Conservation (phyloP, 768 basidiomycete species). For the Phylloporus sp. region DNA sequence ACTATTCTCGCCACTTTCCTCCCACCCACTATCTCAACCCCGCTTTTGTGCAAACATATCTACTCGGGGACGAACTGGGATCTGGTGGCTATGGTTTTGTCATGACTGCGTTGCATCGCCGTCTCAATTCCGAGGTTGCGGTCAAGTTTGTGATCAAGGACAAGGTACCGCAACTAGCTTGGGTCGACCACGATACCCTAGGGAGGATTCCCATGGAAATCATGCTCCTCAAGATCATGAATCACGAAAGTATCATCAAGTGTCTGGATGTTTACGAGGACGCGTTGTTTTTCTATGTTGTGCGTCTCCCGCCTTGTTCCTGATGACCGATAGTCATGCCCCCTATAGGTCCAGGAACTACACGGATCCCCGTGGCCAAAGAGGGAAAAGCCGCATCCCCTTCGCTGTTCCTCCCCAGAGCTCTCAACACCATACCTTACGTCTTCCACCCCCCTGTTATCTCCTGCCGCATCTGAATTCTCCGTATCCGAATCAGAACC, state of each 20-base stretch:
- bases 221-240: conserved; percentile 64
- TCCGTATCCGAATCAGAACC: conserved; percentile 43
- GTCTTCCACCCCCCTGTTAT: conserved; percentile 50
- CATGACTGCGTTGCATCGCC: conserved; percentile 72
- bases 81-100: conserved; percentile 95
- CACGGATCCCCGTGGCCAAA: conserved; percentile 89
- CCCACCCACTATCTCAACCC: conserved; percentile 55
- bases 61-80: conserved; percentile 75
- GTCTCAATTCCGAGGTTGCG: conserved; percentile 67
- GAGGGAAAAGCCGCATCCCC: conserved; percentile 32
- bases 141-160: conserved; percentile 93
- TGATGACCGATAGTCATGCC: conserved; percentile 1
- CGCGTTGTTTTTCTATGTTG: conserved; percentile 79
- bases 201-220: conserved; percentile 80
- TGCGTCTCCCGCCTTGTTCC: conserved; percentile 36
- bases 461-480: conserved; percentile 50
- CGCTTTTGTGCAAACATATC: conserved; percentile 56
- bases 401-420: conserved; percentile 23
- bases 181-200: conserved; percentile 55
- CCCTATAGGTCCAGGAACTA: conserved; percentile 76
- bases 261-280: conserved; percentile 88
- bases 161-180: conserved; percentile 49
- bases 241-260: conserved; percentile 79
- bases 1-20: conserved; percentile 54
- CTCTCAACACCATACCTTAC: conserved; percentile 22